phyloP scores from a whole-genome alignment of 2,329 filamentous ascomycete species.

The Penicillium hordei region DNA sequence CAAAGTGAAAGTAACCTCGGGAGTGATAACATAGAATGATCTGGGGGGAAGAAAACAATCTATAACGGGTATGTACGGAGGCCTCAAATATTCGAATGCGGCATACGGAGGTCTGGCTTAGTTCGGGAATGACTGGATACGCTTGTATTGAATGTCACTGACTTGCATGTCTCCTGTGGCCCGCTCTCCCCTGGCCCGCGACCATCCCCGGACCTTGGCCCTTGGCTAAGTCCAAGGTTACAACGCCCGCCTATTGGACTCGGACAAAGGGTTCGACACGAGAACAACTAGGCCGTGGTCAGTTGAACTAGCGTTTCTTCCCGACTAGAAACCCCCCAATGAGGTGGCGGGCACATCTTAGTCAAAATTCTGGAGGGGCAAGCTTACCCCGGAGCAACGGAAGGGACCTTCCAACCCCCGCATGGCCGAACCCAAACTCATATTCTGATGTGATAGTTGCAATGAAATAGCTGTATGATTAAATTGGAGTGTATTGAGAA shows the following conservation, averaged over 20 bases:
- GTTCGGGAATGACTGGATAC: background rate
- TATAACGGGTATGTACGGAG: background rate
- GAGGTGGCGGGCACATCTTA: background rate
- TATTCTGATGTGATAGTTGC: background rate
- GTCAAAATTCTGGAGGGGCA: conserved; percentile 10
- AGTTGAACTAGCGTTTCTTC: background rate
- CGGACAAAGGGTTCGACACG: conserved; percentile 12
- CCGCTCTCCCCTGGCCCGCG: conserved; percentile 9
- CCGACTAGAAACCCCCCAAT: conserved; percentile 1
- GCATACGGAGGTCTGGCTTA: background rate
- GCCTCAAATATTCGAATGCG: background rate
- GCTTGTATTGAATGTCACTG: background rate
- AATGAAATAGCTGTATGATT: background rate
- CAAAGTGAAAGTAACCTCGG: background rate
- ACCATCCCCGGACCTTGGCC: conserved; percentile 6
- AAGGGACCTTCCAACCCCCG: conserved; percentile 32
- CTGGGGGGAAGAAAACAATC: background rate
- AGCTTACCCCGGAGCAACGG: conserved; percentile 38
- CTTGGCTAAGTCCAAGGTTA: background rate
- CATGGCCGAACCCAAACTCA: conserved; percentile 33
- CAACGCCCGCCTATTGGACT: background rate
- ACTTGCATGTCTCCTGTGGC: conserved; percentile 2
- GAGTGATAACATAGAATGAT: background rate
- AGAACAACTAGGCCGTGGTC: background rate
- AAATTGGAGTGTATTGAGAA: background rate